A percentile compares a stretch with the other conserved stretches of the same genome.
phyloP scores from a whole-genome alignment of 2,329 filamentous ascomycete genomes.

The Pseudogymnoascus sp. region DNA sequence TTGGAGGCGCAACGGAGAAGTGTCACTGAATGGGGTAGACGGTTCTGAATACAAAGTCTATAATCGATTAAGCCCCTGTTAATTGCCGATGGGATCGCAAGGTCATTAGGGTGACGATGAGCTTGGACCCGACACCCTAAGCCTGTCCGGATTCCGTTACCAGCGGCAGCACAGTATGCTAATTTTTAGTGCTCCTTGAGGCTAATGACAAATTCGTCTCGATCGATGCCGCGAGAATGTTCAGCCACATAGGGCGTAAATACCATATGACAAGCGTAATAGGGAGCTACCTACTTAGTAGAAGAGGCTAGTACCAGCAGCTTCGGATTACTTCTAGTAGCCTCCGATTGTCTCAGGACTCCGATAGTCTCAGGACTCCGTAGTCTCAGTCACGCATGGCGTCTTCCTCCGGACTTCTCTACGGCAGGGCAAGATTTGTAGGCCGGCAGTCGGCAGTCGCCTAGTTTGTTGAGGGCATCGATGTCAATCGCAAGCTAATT shows the following conservation, averaged over 20 bases:
- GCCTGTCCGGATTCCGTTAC: neutral
- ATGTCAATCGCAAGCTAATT: neutral
- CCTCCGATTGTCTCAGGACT: neutral
- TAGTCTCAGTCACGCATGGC: neutral
- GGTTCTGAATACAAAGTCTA: neutral
- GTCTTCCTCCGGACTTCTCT: neutral
- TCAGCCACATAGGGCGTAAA: neutral
- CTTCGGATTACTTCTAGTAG: neutral
- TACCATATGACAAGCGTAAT: neutral
- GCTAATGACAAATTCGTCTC: neutral
- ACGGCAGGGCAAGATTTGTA: neutral
- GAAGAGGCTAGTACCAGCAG: neutral
- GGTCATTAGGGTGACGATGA: neutral
- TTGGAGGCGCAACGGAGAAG: neutral
- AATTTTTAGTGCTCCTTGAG: neutral
- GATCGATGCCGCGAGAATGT: neutral
- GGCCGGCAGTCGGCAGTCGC: neutral
- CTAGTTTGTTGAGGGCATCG: neutral
- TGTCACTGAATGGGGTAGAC: neutral
- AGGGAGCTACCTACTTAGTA: neutral
- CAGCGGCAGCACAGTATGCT: neutral
- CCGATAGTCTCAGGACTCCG: neutral
- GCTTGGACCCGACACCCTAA: neutral
- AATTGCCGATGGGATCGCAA: neutral
- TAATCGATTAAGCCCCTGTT: neutral